Conservation (phyloP, 192 early-diverging fungal species). For the Linnemannia exigua region DNA sequence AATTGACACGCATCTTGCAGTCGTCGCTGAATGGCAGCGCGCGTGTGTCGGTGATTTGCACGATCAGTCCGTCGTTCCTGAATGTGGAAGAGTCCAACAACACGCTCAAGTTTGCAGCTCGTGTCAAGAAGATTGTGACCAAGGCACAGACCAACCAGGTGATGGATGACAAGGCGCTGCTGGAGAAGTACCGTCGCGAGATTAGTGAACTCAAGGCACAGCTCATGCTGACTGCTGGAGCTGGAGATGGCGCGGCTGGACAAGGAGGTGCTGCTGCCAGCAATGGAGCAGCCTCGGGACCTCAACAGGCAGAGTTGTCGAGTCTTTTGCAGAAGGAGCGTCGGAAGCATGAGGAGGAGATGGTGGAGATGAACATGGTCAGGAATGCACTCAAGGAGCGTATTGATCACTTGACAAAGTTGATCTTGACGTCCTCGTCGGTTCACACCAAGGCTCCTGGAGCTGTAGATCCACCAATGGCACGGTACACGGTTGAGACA, state of each 20-base stretch:
- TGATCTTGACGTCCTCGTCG: slow-evolving; percentile 84
- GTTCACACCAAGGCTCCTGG: slow-evolving; percentile 60
- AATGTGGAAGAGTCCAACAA: slow-evolving; percentile 91
- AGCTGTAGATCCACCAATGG: slow-evolving; percentile 7
- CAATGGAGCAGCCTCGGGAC: slow-evolving; percentile 50
- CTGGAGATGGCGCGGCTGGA: slow-evolving; percentile 65
- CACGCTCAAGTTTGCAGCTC: slow-evolving; percentile 95
- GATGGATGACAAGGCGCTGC: slow-evolving; percentile 85
- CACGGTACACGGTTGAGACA: slow-evolving; percentile 26
- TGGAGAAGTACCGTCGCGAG: slow-evolving; percentile 87
- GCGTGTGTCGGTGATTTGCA: slow-evolving; percentile 91
- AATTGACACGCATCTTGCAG: slow-evolving; percentile 95
- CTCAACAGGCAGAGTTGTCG: slow-evolving; percentile 43
- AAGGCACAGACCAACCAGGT: slow-evolving; percentile 86
- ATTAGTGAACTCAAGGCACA: slow-evolving; percentile 81
- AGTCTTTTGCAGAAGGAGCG: slow-evolving; percentile 44
- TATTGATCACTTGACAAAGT: slow-evolving; percentile 87
- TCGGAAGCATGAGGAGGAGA: slow-evolving; percentile 66
- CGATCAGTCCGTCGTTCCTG: slow-evolving; percentile 83
- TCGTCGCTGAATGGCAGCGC: slow-evolving; percentile 93
- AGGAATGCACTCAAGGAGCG: slow-evolving; percentile 85
- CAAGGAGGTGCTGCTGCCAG: slow-evolving; percentile 52
- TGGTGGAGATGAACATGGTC: slow-evolving; percentile 66
- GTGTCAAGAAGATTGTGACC: slow-evolving; percentile 91
- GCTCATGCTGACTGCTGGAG: slow-evolving; percentile 70